Percentiles rank a stretch among this genome's conserved stretches.
Conservation (phyloP, 306 rosid genomes). For the Prunus padus region DNA sequence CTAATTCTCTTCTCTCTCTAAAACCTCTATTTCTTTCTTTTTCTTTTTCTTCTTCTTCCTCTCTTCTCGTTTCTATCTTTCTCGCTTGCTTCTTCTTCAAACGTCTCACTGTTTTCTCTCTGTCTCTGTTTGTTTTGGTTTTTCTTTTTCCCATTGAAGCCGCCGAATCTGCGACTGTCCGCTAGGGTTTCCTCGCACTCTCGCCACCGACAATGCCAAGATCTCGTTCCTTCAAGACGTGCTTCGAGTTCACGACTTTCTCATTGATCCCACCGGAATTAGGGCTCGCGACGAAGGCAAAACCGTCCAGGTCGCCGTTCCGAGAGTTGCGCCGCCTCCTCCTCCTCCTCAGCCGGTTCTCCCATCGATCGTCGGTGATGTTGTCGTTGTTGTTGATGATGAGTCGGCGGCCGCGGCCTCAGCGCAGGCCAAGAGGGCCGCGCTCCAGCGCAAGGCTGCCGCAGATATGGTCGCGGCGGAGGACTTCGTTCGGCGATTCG, state of each 20-base stretch:
- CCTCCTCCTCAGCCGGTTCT: conserved; percentile 27
- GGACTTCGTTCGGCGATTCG: conserved; percentile 83
- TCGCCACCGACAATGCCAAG: conserved; percentile 37
- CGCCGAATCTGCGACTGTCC: conserved; percentile 69
- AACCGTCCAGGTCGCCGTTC: conserved; percentile 65
- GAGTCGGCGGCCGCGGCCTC: conserved; percentile 57
- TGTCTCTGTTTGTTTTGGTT: conserved; percentile 6
- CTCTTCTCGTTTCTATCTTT: not conserved
- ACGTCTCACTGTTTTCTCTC: conserved; percentile 1
- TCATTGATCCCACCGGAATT: conserved; percentile 46
- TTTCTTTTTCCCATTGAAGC: conserved; percentile 30
- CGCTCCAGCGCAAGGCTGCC: conserved; percentile 82
- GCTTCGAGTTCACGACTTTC: conserved; percentile 46
- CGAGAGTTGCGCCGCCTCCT: conserved; percentile 77
- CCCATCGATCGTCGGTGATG: conserved; percentile 20
- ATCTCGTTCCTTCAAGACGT: conserved; percentile 50
- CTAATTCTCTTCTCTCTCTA: not conserved
- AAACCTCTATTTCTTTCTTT: conserved; percentile 17
- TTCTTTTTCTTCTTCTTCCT: conserved; percentile 7
- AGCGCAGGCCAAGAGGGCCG: conserved; percentile 77
- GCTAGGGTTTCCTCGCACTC: conserved; percentile 63
- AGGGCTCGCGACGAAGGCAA: conserved; percentile 38
- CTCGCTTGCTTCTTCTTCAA: conserved; percentile 3
- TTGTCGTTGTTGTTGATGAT: conserved; percentile 30
- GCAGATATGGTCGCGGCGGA: conserved; percentile 97